Evolutionary conservation across 1,139 yeast species (phyloP), one percentile per base, ranked within the genome.

Genomic region (Zygosaccharomyces sapae): DNA sequence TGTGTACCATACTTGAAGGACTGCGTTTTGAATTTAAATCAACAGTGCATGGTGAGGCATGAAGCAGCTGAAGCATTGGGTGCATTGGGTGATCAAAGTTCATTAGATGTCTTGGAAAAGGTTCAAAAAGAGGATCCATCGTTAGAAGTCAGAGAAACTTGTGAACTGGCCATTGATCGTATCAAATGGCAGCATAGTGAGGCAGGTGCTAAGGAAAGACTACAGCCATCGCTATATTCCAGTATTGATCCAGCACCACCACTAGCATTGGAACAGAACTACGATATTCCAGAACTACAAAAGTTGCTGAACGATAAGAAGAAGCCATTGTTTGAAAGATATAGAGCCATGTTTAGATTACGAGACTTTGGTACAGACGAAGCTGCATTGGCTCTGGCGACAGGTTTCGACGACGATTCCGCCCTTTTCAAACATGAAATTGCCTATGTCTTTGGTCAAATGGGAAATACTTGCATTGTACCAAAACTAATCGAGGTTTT

Each of bases 21-120:
- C n/a, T 95, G 87, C 31, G 76, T 92, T 58, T 69, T 71, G 48
- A 83, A 85, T 64, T 58, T 62, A 25, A 61, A 73, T 42, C 97
- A 94, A 70, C 92, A 85, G 65, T 75, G 86, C 50, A 94, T 94
- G 97, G 99, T 94, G 33, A 85, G 99, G 68, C 99, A 94, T 67
- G 99, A 94, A 69, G 98, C 98, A 16, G 98, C 98, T 9, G 99
- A 94, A 70, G 98, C 97, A 29, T 76, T 94, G 48, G 99, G 98
- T 50, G 98, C 98, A 33, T 74, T 94, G 47, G 96, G 96, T 42
- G 95, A 89, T 67, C 70, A 71, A 43, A 83, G 79, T 4, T 86
- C 96, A n/a, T 69, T 92, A 50, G 77, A 72, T 0, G 68, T 89
- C 45, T 77, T 94, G 55, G 71, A 79, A 54, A 72, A 81, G 44